Evolutionary conservation across 2,329 filamentous ascomycete species (phyloP).

Genomic region (Arthrobotrys megalospora): DNA sequence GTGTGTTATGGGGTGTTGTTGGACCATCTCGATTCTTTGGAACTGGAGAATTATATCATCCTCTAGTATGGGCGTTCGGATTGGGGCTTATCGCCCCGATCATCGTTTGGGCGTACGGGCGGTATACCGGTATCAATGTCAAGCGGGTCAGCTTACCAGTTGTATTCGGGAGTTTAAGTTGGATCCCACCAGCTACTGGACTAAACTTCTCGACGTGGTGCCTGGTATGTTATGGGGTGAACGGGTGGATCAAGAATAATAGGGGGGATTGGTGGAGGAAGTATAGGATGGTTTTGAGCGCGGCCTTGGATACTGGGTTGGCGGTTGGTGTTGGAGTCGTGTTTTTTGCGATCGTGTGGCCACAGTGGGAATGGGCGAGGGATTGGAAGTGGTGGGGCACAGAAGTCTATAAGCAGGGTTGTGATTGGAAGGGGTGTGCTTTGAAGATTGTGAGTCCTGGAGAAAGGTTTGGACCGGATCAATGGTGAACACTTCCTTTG

Average conservation of each 20-base stretch:
- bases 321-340: conserved; percentile 86
- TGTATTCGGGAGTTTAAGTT: conserved; percentile 84
- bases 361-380: conserved; percentile 75
- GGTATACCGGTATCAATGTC: conserved; percentile 76
- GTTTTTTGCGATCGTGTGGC: conserved; percentile 89
- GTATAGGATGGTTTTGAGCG: conserved; percentile 85
- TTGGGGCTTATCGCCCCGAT: conserved; percentile 82
- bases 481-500: conserved; percentile 69
- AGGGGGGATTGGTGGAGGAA: conserved; percentile 87
- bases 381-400: conserved; percentile 90
- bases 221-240: conserved; percentile 87
- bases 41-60: conserved; percentile 79
- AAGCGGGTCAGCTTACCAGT: conserved; percentile 84
- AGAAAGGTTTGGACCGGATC: conserved; percentile 76
- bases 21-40: conserved; percentile 88
- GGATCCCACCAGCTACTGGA: conserved; percentile 88
- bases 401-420: conserved; percentile 85
- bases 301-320: conserved; percentile 84
- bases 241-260: conserved; percentile 79
- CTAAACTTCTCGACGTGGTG: conserved; percentile 92
- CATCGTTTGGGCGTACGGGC: conserved; percentile 79
- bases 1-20: conserved; percentile 90
- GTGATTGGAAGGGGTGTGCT: conserved; percentile 86
- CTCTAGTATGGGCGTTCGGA: conserved; percentile 85
- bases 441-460: conserved; percentile 77